These are phyloP conservation scores for Cronartium quercuum DNA, from an alignment of 1,284 basidiomycete genomes.

Conservation along the genomic window DNA sequence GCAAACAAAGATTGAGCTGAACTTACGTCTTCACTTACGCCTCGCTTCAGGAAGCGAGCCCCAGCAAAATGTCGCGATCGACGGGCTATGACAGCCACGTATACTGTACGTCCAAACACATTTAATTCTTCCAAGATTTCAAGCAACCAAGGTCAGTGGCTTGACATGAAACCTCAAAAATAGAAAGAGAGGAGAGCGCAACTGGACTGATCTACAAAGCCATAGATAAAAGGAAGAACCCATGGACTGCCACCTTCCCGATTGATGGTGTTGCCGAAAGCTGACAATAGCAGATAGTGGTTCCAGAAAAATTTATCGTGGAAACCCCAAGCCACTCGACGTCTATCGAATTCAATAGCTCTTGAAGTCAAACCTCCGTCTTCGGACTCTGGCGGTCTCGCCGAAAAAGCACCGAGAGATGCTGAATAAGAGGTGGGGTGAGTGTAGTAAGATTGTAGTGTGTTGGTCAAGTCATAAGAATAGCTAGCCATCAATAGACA, in stretches of 20 bases:
- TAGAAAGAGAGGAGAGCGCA: constrained; percentile 49
- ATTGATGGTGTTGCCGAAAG: constrained; percentile 51
- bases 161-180: neutral
- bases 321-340: constrained; percentile 54
- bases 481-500: constrained; percentile 57
- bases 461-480: constrained; percentile 93
- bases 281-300: constrained; percentile 71
- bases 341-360: neutral
- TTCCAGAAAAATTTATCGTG: constrained; percentile 97
- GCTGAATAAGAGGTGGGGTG: constrained; percentile 49
- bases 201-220: constrained; percentile 98
- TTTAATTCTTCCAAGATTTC: constrained; percentile 63
- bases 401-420: constrained; percentile 33
- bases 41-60: constrained; percentile 87
- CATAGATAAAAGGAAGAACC: constrained; percentile 88
- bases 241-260: constrained; percentile 63
- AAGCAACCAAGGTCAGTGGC: neutral
- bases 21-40: constrained; percentile 77
- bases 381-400: constrained; percentile 40
- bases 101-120: constrained; percentile 81
- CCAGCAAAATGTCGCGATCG: constrained; percentile 93
- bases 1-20: neutral
- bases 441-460: constrained; percentile 88
- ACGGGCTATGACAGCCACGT: constrained; percentile 87
- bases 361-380: neutral